Evolutionary conservation across 2,329 filamentous ascomycete species (phyloP).

Genomic region (Didymella exigua): DNA sequence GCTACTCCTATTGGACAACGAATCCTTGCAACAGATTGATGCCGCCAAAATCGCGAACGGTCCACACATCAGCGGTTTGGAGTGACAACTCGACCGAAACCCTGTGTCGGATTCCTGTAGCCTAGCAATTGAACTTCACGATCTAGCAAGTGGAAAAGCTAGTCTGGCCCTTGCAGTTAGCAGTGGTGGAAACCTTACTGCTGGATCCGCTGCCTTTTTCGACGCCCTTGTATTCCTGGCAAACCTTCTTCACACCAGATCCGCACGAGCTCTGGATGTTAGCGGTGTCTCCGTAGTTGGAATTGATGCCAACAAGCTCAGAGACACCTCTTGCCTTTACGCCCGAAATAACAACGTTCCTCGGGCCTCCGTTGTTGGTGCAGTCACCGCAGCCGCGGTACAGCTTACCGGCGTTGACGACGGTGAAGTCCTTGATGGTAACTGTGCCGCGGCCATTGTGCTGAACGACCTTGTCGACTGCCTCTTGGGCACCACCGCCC

Average conservation of each 20-base stretch:
- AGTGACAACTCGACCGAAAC: no score
- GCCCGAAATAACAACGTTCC: constrained; percentile 49
- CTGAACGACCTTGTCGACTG: constrained; percentile 41
- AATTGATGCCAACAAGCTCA: constrained; percentile 53
- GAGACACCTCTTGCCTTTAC: constrained; percentile 44
- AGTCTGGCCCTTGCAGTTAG: constrained; percentile 13
- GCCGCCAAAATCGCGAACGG: no score
- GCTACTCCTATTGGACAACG: no score
- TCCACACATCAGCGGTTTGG: no score
- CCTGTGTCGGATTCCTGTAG: no score
- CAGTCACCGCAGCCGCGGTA: constrained; percentile 53
- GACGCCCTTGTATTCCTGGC: constrained; percentile 23
- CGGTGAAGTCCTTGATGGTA: constrained; percentile 48
- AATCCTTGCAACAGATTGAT: no score
- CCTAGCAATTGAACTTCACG: no score
- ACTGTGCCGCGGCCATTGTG: constrained; percentile 41
- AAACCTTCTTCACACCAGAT: constrained; percentile 17
- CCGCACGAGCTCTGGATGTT: constrained; percentile 49
- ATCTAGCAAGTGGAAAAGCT: constrained; percentile 11
- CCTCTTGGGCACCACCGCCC: constrained; percentile 38
- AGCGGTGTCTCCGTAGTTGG: constrained; percentile 54
- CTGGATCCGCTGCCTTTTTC: constrained; percentile 9
- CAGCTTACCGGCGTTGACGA: constrained; percentile 54
- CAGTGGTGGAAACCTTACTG: constrained; percentile 13
- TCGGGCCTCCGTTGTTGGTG: constrained; percentile 51